Percentiles rank a stretch among this genome's conserved stretches.
phyloP scores from a whole-genome alignment of 108 stramenopile genomes.

The Skeletonema grethae region DNA sequence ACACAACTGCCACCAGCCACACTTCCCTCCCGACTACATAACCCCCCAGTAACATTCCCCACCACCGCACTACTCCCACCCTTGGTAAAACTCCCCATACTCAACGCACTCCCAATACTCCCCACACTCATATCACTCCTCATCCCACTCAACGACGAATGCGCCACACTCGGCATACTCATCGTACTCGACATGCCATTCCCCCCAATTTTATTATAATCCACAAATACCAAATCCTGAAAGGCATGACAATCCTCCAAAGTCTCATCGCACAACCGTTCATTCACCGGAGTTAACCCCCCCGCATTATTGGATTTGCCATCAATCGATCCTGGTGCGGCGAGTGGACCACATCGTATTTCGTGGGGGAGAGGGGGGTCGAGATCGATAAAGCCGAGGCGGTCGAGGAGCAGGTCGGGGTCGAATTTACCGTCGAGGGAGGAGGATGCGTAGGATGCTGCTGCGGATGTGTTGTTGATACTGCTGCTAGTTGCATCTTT shows the following conservation, averaged over 20 bases:
- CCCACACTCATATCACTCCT: constrained; percentile 26
- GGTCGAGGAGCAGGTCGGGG: constrained; percentile 40
- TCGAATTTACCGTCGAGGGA: constrained; percentile 32
- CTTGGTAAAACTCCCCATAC: constrained; percentile 41
- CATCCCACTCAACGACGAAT: constrained; percentile 29
- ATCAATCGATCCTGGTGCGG: constrained; percentile 16
- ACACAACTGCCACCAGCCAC: constrained; percentile 40
- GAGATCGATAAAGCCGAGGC: constrained; percentile 45
- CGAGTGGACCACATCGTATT: constrained; percentile 46
- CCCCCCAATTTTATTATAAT: too few species aligned
- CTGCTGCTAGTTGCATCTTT: too few species aligned
- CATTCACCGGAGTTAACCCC: constrained; percentile 52
- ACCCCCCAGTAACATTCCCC: too few species aligned
- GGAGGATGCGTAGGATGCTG: constrained; percentile 4
- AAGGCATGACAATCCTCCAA: constrained; percentile 59
- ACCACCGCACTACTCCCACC: neutral
- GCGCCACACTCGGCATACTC: constrained; percentile 39
- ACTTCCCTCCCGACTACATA: constrained; percentile 13
- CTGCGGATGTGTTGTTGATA: neutral
- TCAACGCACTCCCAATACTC: constrained; percentile 15
- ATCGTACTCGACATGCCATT: constrained; percentile 16
- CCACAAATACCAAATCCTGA: constrained; percentile 48
- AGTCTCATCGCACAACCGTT: constrained; percentile 48
- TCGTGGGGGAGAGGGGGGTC: constrained; percentile 51
- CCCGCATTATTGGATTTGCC: constrained; percentile 22